phyloP scores from a whole-genome alignment of 345 rosid genomes.

The Populus alba region DNA sequence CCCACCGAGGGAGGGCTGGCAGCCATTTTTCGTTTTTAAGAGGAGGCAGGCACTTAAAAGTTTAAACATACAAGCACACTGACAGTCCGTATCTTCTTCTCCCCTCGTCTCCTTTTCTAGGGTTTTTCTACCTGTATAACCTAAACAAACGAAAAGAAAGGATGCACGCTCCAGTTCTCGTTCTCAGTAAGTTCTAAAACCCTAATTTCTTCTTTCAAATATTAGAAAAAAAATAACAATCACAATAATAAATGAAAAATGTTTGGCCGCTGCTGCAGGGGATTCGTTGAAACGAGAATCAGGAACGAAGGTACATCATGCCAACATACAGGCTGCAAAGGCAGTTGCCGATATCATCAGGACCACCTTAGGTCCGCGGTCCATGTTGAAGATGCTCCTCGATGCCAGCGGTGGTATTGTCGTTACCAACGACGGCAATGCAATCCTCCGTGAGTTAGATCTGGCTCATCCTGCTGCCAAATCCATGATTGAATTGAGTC shows the following conservation, averaged over 20 bases:
- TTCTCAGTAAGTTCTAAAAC: constrained; percentile 58
- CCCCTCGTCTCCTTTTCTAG: background rate
- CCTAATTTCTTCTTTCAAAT: background rate
- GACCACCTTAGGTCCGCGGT: constrained; percentile 94
- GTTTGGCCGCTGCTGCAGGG: constrained; percentile 45
- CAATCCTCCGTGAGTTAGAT: constrained; percentile 87
- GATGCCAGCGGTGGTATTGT: constrained; percentile 91
- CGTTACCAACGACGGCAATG: constrained; percentile 95
- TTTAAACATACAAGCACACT: background rate
- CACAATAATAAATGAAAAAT: background rate
- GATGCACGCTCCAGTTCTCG: constrained; percentile 82
- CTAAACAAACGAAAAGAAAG: background rate
- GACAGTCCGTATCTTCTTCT: background rate
- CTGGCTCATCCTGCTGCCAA: constrained; percentile 96
- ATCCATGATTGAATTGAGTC: constrained; percentile 97
- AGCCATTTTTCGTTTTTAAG: too few species aligned
- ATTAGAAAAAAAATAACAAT: background rate
- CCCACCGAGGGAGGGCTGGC: background rate
- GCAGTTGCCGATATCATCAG: constrained; percentile 90
- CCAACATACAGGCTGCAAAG: constrained; percentile 88
- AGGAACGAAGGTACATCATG: constrained; percentile 87
- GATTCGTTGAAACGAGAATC: constrained; percentile 95
- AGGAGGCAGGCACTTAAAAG: background rate
- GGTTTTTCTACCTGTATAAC: background rate
- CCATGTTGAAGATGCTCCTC: constrained; percentile 97